Percentiles rank a stretch among this genome's conserved stretches.
Evolutionary conservation across 2,329 filamentous ascomycete species (phyloP).

Genomic region (Cordyceps pruinosa): DNA sequence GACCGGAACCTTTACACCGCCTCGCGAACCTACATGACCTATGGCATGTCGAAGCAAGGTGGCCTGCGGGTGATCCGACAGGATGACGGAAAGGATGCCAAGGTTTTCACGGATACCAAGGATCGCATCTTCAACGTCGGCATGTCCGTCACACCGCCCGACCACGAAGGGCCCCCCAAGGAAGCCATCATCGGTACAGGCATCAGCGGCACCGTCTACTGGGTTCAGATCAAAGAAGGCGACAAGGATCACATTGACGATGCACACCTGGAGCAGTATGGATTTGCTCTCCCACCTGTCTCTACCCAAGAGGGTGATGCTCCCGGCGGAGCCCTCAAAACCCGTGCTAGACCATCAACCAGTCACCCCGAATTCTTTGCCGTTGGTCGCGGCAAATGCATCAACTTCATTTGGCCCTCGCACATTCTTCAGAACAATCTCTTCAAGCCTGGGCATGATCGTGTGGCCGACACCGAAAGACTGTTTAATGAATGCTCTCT

Average conservation of each 20-base stretch:
- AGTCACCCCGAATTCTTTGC: conserved; percentile 90
- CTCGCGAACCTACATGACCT: conserved; percentile 85
- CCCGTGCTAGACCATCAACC: conserved; percentile 82
- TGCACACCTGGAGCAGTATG: conserved; percentile 72
- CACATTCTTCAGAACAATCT: conserved; percentile 56
- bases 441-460: conserved; percentile 57
- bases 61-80: conserved; percentile 91
- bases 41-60: conserved; percentile 87
- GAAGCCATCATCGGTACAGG: conserved; percentile 89
- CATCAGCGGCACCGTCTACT: conserved; percentile 94
- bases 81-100: conserved; percentile 84
- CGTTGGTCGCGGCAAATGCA: conserved; percentile 90
- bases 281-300: conserved; percentile 83
- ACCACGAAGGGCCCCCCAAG: conserved; percentile 50
- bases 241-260: conserved; percentile 75
- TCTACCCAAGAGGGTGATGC: conserved; percentile 82
- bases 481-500: conserved; percentile 81
- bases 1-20: conserved; percentile 89
- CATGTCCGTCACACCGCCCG: conserved; percentile 61
- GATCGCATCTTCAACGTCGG: conserved; percentile 94
- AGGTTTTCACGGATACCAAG: conserved; percentile 83
- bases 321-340: conserved; percentile 90
- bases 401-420: conserved; percentile 75
- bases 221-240: conserved; percentile 71
- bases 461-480: conserved; percentile 76